These are phyloP conservation scores for Leccinum fallax DNA, from an alignment of 1,284 basidiomycete species.

Conservation along the genomic window DNA sequence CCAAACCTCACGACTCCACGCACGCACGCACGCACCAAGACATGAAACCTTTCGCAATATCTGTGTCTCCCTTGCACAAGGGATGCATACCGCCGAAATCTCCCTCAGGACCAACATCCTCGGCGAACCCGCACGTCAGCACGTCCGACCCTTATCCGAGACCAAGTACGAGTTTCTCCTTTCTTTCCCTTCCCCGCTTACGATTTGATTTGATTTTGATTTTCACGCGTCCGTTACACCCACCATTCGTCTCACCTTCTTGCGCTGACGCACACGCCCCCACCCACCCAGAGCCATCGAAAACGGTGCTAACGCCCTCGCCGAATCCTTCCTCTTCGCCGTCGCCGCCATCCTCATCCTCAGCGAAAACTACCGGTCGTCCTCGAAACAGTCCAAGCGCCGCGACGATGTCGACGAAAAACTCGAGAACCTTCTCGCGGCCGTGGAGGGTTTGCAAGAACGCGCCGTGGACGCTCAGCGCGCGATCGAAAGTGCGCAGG, in stretches of 20 bases:
- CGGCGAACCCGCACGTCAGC: conserved; percentile 70
- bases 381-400: conserved; percentile 72
- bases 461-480: conserved; percentile 40
- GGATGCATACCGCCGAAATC: conserved; percentile 80
- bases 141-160: conserved; percentile 84
- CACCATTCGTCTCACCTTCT: background rate
- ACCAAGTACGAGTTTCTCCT: conserved; percentile 53
- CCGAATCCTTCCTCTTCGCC: conserved; percentile 84
- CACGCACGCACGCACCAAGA: conserved; percentile 33
- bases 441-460: conserved; percentile 49
- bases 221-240: background rate
- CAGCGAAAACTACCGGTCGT: conserved; percentile 78
- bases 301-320: conserved; percentile 84
- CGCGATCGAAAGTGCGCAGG: conserved; percentile 39
- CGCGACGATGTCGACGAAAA: conserved; percentile 76
- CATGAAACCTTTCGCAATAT: conserved; percentile 77
- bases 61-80: conserved; percentile 80
- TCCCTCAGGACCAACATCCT: conserved; percentile 78
- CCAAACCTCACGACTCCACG: background rate
- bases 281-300: conserved; percentile 71
- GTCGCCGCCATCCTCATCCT: conserved; percentile 79
- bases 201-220: background rate
- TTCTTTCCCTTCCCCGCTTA: background rate
- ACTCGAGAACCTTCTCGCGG: conserved; percentile 57
- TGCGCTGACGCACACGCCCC: background rate